Evolutionary conservation across 2,329 filamentous ascomycete species (phyloP).

Genomic region (Xylariaceae sp.): DNA sequence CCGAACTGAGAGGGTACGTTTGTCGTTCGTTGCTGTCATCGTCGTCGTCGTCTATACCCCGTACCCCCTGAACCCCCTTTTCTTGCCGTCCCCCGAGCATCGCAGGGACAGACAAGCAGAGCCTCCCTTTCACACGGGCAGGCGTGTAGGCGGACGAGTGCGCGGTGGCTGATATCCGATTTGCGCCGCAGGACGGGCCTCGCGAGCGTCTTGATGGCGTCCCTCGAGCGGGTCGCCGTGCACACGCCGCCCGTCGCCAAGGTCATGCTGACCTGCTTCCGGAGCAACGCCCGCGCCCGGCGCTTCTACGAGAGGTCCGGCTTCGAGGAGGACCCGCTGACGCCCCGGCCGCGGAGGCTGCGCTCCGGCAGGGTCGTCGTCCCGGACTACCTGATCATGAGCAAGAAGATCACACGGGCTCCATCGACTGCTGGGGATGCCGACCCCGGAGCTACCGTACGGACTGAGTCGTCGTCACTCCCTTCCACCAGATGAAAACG

Average conservation of each 20-base stretch:
- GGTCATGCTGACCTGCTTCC: slow-evolving; percentile 68
- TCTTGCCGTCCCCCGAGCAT: no score
- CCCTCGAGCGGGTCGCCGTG: slow-evolving; percentile 45
- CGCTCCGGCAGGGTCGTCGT: slow-evolving; percentile 45
- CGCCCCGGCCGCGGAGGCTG: slow-evolving; percentile 45
- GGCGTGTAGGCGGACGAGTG: neutral
- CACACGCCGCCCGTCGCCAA: slow-evolving; percentile 51
- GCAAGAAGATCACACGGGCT: no score
- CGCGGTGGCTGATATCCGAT: slow-evolving; percentile 1
- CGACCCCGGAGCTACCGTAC: no score
- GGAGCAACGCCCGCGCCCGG: slow-evolving; percentile 49
- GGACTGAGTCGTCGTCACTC: no score
- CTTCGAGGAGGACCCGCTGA: slow-evolving; percentile 46
- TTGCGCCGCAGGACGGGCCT: slow-evolving; percentile 55
- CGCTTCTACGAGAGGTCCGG: slow-evolving; percentile 56
- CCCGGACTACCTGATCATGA: slow-evolving; percentile 55
- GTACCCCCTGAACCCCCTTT: no score
- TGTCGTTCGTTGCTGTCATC: no score
- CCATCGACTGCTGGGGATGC: no score
- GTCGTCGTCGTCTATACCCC: no score
- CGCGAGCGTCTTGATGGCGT: slow-evolving; percentile 50
- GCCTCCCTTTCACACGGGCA: no score
- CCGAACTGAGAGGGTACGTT: slow-evolving; percentile 45
- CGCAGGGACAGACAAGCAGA: no score
- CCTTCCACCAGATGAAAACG: no score